A percentile compares a stretch with the other conserved stretches of the same genome.
Conservation (phyloP, 108 stramenopile species). For the Parietichytrium sp. region DNA sequence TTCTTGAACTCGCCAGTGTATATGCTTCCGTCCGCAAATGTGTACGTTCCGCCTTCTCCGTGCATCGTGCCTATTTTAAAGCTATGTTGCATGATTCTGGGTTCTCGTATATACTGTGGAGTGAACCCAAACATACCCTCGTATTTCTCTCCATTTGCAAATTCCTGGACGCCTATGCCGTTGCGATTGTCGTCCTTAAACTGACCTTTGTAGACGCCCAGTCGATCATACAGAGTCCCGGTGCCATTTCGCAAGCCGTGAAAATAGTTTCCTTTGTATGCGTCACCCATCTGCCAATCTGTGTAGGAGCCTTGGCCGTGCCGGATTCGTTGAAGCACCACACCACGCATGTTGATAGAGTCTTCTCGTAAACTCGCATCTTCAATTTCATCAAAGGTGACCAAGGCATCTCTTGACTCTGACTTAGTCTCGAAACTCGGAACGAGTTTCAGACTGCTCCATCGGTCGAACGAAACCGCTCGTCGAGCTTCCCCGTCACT, state of each 20-base stretch:
- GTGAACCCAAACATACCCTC: not conserved
- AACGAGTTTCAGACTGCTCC: not conserved
- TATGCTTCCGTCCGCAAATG: not conserved
- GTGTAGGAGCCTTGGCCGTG: not conserved
- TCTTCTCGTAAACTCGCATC: not conserved
- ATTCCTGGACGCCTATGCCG: constrained; percentile 11
- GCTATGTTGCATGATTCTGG: too few species aligned
- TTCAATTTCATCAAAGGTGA: not conserved
- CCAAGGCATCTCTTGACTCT: not conserved
- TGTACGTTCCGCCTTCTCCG: not conserved
- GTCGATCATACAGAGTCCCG: not conserved
- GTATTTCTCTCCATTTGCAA: constrained; percentile 17
- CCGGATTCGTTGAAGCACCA: not conserved
- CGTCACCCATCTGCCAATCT: constrained; percentile 18
- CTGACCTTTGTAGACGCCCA: constrained; percentile 4
- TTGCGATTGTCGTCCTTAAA: not conserved
- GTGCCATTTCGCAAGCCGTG: not conserved
- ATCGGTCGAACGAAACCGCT: not conserved
- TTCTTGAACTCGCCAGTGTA: not conserved
- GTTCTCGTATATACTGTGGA: too few species aligned
- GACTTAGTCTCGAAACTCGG: not conserved
- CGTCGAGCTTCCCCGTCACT: not conserved
- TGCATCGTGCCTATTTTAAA: not conserved
- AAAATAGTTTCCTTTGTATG: not conserved
- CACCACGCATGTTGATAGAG: constrained; percentile 21